Evolutionary conservation across 2,329 filamentous ascomycete species (phyloP).

Genomic region (Claviceps sp.): DNA sequence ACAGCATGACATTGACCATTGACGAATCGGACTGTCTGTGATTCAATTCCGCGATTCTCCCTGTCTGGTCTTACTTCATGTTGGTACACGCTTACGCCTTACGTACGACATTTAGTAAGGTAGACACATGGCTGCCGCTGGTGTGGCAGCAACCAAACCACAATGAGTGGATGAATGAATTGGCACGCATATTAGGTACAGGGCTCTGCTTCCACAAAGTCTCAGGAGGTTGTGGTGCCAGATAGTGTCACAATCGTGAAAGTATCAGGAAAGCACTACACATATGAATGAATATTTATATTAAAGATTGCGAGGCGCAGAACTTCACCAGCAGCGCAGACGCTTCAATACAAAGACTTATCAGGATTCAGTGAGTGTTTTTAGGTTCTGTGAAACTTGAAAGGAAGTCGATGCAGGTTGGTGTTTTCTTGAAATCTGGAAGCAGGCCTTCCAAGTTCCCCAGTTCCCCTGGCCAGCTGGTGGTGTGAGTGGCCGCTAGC

Average conservation of each 20-base stretch:
- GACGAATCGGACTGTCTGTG: neutral
- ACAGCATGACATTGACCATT: too few species aligned
- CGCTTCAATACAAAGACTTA: neutral
- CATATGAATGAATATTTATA: neutral
- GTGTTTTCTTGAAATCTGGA: too few species aligned
- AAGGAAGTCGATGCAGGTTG: too few species aligned
- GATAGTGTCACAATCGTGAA: neutral
- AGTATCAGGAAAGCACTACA: neutral
- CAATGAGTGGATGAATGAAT: neutral
- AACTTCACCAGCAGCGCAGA: neutral
- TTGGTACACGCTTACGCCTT: neutral
- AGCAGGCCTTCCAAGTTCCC: too few species aligned
- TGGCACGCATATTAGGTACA: neutral
- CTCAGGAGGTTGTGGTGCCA: neutral
- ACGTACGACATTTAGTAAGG: neutral
- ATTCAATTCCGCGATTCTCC: too few species aligned
- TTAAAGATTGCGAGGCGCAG: neutral
- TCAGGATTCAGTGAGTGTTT: neutral
- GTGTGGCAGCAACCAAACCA: neutral
- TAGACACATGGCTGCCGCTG: neutral
- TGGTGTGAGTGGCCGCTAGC: too few species aligned
- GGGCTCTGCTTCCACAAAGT: neutral
- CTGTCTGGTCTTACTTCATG: neutral
- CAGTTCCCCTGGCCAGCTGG: too few species aligned
- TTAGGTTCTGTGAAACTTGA: neutral